Base-by-base conservation (phyloP, 352 stramenopile genomes). In the Phytophthora tentaculata region DNA sequence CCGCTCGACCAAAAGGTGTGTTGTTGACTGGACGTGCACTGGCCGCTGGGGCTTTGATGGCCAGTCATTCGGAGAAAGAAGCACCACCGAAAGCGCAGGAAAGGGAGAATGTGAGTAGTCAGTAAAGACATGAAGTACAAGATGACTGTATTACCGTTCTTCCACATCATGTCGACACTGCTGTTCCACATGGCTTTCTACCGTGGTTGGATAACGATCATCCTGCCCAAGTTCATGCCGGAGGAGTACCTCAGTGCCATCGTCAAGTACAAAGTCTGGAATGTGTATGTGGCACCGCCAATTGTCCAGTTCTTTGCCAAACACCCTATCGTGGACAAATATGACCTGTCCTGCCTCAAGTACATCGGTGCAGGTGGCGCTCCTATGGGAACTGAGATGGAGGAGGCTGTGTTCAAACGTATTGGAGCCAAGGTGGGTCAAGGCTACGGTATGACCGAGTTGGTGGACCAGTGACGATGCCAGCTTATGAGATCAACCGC, bases 81-180 rank as follows among this genome's bases (percentile, higher is more conserved):
- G n/a, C n/a, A n/a, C n/a, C n/a, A n/a, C n/a, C n/a, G n/a, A n/a
- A n/a, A n/a, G n/a, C n/a, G n/a, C n/a, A n/a, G n/a, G n/a, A n/a
- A n/a, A n/a, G n/a, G n/a, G n/a, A n/a, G n/a, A n/a, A n/a, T n/a
- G n/a, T n/a, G n/a, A n/a, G n/a, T n/a, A n/a, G n/a, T n/a, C n/a
- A n/a, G n/a, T n/a, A n/a, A n/a, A 32, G 56, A 70, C 29, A 67
- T 73, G 43, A 56, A 68, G 41, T 80, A 64, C 60, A 68, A 61
- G 24, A 57, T 92, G 32, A 71, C 57, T 1, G 56, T 88, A 14
- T 75, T 98, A n/a, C 95, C 93, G 16, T 96, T 98, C 67, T 98
- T 97, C 79, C 95, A 98, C 71, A 98, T 98, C 59, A 97, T 95
- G 64, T 93, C 85, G 19, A 77, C 79, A 0, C 79, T 84, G 32